Conservation (phyloP, 352 stramenopile genomes). For the Globisporangium viniferum region DNA sequence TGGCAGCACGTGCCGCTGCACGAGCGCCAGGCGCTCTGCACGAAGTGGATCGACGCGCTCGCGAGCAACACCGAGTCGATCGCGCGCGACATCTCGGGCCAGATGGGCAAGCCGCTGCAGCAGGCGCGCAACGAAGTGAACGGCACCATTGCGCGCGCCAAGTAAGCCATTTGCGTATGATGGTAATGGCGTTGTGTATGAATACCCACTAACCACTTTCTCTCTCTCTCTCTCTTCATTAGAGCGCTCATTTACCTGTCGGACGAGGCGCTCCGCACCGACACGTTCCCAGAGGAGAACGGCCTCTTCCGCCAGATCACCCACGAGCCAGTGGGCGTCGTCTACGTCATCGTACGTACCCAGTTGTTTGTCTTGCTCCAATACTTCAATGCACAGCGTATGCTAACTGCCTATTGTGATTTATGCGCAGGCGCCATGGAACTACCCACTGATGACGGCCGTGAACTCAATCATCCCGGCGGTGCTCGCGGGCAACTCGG, state of each 20-base stretch:
- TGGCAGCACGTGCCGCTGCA: conserved; percentile 53
- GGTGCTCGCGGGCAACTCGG: conserved; percentile 76
- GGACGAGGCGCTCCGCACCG: conserved; percentile 51
- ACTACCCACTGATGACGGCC: conserved; percentile 86
- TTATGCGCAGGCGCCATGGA: conserved; percentile 63
- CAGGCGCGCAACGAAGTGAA: conserved; percentile 76
- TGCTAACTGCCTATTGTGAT: background rate
- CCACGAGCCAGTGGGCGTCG: conserved; percentile 76
- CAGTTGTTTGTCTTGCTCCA: background rate
- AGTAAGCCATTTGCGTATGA: conserved; percentile 25
- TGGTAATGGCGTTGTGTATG: background rate
- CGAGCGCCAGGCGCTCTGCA: conserved; percentile 61
- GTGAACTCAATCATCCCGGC: conserved; percentile 84
- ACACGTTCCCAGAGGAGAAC: conserved; percentile 63
- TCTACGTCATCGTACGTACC: conserved; percentile 76
- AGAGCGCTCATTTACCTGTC: conserved; percentile 72
- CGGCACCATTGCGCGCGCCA: conserved; percentile 60
- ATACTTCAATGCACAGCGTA: background rate
- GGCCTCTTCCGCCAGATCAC: conserved; percentile 78
- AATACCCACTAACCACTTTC: background rate
- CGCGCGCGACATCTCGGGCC: conserved; percentile 68
- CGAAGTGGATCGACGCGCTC: conserved; percentile 63
- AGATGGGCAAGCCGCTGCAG: conserved; percentile 83
- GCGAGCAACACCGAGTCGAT: conserved; percentile 56
- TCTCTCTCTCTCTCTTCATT: background rate